phyloP scores from a whole-genome alignment of 257 asterid species.

The Nicotiana noctiflora region DNA sequence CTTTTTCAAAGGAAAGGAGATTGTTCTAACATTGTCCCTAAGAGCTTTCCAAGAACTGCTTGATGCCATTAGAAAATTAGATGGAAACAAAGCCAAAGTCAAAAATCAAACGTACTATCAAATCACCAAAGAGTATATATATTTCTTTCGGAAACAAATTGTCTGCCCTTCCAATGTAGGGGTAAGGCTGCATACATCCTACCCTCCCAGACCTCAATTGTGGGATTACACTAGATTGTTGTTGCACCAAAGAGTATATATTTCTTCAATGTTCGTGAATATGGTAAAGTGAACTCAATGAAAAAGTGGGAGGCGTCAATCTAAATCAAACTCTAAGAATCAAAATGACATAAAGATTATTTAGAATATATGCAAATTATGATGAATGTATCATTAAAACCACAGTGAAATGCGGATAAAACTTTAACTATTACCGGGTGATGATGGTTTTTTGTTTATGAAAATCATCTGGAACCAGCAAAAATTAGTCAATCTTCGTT shows the following conservation, averaged over 20 bases:
- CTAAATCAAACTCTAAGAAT: background rate
- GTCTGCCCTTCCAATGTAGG: no score
- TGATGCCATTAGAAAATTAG: background rate
- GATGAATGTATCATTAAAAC: conserved; percentile 14
- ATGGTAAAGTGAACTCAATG: background rate
- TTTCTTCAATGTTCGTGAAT: background rate
- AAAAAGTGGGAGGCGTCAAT: background rate
- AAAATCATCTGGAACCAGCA: conserved; percentile 23
- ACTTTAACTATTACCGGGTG: conserved; percentile 19
- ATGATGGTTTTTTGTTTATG: conserved; percentile 19
- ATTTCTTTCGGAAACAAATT: no score
- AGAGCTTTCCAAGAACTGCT: background rate
- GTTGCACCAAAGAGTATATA: background rate
- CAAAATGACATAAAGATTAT: background rate
- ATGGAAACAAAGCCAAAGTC: background rate
- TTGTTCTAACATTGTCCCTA: background rate
- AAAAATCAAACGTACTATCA: background rate
- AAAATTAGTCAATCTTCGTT: conserved; percentile 30
- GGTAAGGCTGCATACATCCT: no score
- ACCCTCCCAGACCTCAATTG: no score
- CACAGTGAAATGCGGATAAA: background rate
- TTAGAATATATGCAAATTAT: background rate
- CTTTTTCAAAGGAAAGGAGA: background rate
- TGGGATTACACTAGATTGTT: no score
- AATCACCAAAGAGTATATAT: background rate